Conservation (phyloP, 2,329 filamentous ascomycete species). For the Coniochaeta pulveracea region DNA sequence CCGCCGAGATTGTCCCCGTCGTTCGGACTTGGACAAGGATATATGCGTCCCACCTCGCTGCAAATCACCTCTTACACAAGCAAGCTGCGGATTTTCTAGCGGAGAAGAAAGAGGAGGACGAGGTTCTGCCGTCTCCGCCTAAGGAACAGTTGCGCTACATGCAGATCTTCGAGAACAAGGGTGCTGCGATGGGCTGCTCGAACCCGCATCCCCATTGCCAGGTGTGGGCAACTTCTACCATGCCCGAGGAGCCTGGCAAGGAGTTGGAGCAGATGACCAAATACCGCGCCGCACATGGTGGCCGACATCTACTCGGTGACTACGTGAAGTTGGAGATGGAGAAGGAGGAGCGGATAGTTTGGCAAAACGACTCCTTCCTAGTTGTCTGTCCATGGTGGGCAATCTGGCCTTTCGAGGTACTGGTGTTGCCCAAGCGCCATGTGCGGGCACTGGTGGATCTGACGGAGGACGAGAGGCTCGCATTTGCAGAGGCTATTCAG, state of each 20-base stretch:
- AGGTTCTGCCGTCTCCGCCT: constrained; percentile 33
- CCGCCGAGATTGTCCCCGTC: constrained; percentile 66
- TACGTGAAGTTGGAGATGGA: constrained; percentile 75
- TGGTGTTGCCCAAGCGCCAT: constrained; percentile 77
- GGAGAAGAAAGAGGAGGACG: constrained; percentile 22
- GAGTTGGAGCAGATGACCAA: constrained; percentile 70
- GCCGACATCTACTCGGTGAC: constrained; percentile 70
- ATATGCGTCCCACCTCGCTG: constrained; percentile 71
- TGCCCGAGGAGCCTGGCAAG: constrained; percentile 78
- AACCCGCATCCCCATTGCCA: constrained; percentile 97
- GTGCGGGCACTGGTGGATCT: constrained; percentile 79
- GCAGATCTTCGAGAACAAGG: constrained; percentile 99
- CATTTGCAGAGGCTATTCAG: constrained; percentile 74
- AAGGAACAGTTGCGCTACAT: constrained; percentile 83
- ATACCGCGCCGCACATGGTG: constrained; percentile 63
- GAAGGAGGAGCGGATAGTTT: constrained; percentile 78
- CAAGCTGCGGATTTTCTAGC: constrained; percentile 25
- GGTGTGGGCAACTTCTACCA: constrained; percentile 83
- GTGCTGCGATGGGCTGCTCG: constrained; percentile 93
- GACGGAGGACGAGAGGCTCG: constrained; percentile 53
- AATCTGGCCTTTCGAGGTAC: constrained; percentile 91
- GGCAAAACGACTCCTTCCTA: constrained; percentile 75
- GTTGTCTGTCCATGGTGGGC: constrained; percentile 97
- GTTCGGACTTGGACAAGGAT: constrained; percentile 87
- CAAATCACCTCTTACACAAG: constrained; percentile 50